These are phyloP conservation scores for Elaeis guineensis DNA, from an alignment of 176 grass and related monocot genomes.

Conservation along the genomic window DNA sequence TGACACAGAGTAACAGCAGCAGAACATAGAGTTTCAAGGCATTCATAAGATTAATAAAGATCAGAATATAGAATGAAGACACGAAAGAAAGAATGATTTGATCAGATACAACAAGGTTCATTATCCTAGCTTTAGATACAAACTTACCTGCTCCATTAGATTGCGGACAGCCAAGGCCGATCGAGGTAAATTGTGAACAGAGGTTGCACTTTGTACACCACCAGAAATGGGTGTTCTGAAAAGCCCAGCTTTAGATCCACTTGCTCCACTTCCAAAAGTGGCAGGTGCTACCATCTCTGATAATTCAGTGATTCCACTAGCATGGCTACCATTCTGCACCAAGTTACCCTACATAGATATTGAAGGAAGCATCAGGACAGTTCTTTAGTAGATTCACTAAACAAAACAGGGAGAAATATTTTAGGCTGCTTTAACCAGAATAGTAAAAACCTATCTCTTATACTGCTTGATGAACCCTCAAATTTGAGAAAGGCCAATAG, in stretches of 20 bases:
- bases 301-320: slow-evolving; percentile 11
- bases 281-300: slow-evolving; percentile 7
- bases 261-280: slow-evolving; percentile 24
- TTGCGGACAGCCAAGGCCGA: slow-evolving; percentile 90
- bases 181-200: slow-evolving; percentile 72
- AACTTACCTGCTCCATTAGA: slow-evolving; percentile 84
- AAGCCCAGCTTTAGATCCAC: slow-evolving; percentile 65
- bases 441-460: too few species aligned
- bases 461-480: too few species aligned
- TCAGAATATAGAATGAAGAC: background rate
- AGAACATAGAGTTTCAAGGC: too few species aligned
- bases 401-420: background rate
- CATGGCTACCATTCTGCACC: slow-evolving; percentile 6
- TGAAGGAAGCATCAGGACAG: background rate
- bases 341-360: slow-evolving; percentile 28
- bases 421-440: too few species aligned
- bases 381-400: background rate
- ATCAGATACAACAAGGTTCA: too few species aligned
- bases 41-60: too few species aligned
- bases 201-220: slow-evolving; percentile 93
- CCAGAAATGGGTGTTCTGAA: slow-evolving; percentile 97
- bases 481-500: too few species aligned
- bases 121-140: too few species aligned
- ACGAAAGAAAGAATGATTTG: background rate
- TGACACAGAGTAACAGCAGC: too few species aligned